Evolutionary conservation across 768 basidiomycete species (phyloP).

Genomic region (Lentinula sp.): DNA sequence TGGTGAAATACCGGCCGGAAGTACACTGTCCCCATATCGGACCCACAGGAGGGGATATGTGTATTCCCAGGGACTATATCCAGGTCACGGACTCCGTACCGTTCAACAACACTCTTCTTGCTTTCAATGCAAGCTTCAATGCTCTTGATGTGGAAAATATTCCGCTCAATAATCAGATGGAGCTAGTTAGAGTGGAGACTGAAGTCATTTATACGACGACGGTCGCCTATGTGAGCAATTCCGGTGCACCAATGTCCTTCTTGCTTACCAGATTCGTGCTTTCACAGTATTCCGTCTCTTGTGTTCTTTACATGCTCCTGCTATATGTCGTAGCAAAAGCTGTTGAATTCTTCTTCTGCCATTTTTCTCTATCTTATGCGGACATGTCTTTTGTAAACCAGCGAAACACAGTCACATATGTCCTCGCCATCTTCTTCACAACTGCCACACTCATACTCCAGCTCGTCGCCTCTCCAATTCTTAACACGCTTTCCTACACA

Average conservation of each 20-base stretch:
- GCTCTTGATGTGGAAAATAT: not conserved
- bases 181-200: not conserved
- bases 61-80: not conserved
- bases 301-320: constrained; percentile 1
- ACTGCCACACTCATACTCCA: not conserved
- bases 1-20: constrained; percentile 6
- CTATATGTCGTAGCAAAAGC: not conserved
- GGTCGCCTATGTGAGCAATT: not conserved
- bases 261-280: not conserved
- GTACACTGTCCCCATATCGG: constrained; percentile 10
- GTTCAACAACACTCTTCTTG: not conserved
- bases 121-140: constrained; percentile 2
- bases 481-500: not conserved
- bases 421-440: not conserved
- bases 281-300: not conserved
- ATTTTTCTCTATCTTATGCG: not conserved
- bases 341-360: not conserved
- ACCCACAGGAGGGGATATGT: constrained; percentile 8
- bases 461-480: not conserved
- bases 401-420: not conserved
- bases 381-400: not conserved
- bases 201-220: not conserved
- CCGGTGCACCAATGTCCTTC: not conserved
- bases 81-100: not conserved
- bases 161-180: not conserved